phyloP scores from a whole-genome alignment of 2,329 filamentous ascomycete species.

The Gaeumannomyces tritici region DNA sequence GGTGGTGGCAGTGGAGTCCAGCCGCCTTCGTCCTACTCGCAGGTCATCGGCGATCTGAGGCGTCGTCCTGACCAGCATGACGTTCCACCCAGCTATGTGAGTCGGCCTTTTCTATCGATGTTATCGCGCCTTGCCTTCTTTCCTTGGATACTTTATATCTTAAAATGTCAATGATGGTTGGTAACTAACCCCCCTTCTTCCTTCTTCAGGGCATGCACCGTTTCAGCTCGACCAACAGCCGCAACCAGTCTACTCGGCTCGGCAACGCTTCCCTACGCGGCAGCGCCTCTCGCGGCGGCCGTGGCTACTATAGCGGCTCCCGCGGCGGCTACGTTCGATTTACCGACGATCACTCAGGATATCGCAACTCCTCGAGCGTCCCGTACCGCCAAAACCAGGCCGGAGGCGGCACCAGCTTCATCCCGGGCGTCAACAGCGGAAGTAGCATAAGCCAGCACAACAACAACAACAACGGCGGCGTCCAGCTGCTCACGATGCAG shows the following conservation, averaged over 20 bases:
- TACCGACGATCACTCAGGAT: background rate
- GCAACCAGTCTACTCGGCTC: background rate
- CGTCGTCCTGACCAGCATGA: background rate
- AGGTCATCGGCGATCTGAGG: slow-evolving; percentile 2
- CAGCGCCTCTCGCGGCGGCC: background rate
- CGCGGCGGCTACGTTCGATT: background rate
- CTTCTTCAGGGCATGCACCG: no score
- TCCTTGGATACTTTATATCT: no score
- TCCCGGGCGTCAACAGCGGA: background rate
- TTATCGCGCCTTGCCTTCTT: no score
- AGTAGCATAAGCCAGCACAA: background rate
- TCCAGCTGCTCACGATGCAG: background rate
- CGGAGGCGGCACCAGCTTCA: no score
- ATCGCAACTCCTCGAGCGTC: background rate
- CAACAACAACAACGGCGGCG: background rate
- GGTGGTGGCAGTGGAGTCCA: no score
- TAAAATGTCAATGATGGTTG: no score
- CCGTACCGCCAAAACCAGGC: background rate
- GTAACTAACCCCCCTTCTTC: no score
- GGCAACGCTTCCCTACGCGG: background rate
- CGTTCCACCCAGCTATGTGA: background rate
- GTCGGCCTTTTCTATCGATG: no score
- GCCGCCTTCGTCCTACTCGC: background rate
- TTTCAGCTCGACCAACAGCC: no score
- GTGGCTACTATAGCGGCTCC: background rate